A percentile compares a stretch with the other conserved stretches of the same genome.
These are phyloP conservation scores for Aspergillus sp. DNA, from an alignment of 2,329 filamentous ascomycete genomes.

Conservation along the genomic window DNA sequence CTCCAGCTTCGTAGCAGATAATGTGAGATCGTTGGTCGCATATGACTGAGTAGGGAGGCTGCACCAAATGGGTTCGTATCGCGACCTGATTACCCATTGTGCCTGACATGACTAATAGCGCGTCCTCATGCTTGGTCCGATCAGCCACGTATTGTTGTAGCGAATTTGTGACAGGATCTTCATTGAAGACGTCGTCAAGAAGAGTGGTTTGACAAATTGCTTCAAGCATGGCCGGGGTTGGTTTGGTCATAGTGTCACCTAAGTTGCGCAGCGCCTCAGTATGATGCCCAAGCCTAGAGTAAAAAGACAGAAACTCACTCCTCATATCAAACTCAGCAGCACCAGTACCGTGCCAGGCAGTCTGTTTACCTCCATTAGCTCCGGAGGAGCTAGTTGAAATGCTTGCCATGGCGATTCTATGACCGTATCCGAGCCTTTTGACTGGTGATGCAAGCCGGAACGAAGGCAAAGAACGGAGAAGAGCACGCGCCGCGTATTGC, in stretches of 20 bases:
- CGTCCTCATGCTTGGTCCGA: conserved; percentile 70
- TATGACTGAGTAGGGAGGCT: conserved; percentile 75
- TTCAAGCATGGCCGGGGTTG: conserved; percentile 73
- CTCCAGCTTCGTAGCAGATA: conserved; percentile 59
- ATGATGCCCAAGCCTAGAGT: neutral
- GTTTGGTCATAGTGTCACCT: conserved; percentile 70
- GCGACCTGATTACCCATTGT: conserved; percentile 94
- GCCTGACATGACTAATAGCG: conserved; percentile 77
- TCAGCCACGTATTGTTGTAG: conserved; percentile 71
- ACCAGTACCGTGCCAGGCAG: conserved; percentile 41
- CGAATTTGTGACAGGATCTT: conserved; percentile 71
- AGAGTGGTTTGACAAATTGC: conserved; percentile 72
- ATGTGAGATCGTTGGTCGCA: conserved; percentile 79
- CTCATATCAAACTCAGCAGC: conserved; percentile 55
- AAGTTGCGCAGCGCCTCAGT: conserved; percentile 2
- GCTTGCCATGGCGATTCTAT: conserved; percentile 15
- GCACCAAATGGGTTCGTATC: conserved; percentile 69
- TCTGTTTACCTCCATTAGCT: conserved; percentile 14
- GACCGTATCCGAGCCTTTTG: conserved; percentile 4
- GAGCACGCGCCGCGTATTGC: conserved; percentile 8
- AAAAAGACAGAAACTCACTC: conserved; percentile 29
- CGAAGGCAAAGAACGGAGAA: conserved; percentile 7
- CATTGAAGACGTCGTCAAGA: conserved; percentile 76
- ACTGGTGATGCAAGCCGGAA: conserved; percentile 3
- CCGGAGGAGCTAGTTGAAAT: conserved; percentile 12